Evolutionary conservation across 169 alveolate genomes (phyloP), one percentile per base, ranked within the genome.

Genomic region (Cyclospora cayetanensis): DNA sequence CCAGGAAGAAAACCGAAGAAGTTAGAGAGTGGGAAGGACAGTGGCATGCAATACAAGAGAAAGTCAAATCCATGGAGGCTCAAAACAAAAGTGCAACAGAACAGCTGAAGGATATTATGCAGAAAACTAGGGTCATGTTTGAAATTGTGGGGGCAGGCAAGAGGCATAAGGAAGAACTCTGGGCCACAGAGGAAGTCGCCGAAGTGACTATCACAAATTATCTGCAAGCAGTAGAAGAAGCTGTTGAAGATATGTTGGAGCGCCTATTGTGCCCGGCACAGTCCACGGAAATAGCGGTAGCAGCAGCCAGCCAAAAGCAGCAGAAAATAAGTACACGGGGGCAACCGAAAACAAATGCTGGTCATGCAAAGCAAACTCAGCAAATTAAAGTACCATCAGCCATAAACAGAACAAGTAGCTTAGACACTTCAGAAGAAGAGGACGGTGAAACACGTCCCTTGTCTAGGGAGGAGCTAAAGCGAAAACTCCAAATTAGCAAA

Each of bases 311-410:
- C 20, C 3, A n/a, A 2, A 82, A 18, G 79, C 63, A 2, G 79
- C 29, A 42, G 34, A 68, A 68, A 35, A 31, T 7, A 50, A 18
- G 60, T 50, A 18, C 9, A 50, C 60, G 60, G 42, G 12, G 63
- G n/a, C n/a, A n/a, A 4, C 80, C 37, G 50, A 66, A 66, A 66
- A 27, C 9, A 15, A 15, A 12, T 4, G 37, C n/a, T 5, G 37
- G 34, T 4, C 34, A 4, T 4, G 74, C 55, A 35, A n/a, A 37
- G 34, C n/a, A 4, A 31, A 4, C 70, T 20, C 70, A 27, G 55
- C 83, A 84, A 37, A 76, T 90, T 22, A 76, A 76, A 41, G 46
- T 76, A 7, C 93, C 93, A 5, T 90, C 93, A 0, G 79, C 93
- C 0, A 22, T 90, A 2, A 87, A 90, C 41, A 87, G 72, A 12